Base-by-base conservation (phyloP, 352 stramenopile genomes). In the Phytophthora sp. region DNA sequence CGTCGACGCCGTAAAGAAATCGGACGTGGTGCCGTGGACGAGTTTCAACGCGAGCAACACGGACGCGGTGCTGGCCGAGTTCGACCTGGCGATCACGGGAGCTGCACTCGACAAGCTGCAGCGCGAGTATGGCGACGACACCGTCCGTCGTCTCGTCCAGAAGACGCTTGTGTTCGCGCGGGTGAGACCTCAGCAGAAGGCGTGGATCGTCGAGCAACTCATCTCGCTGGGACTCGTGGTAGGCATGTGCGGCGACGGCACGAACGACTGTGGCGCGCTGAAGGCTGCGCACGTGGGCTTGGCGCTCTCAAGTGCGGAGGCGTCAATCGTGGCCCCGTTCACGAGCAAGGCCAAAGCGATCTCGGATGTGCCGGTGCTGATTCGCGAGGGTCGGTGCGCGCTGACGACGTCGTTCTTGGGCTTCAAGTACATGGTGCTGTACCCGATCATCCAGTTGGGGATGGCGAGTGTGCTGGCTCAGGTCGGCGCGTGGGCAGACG, bases 271-370 rank as follows among this genome's bases (percentile, higher is more conserved):
- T 53, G 87, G 89, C 11, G 87, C 87, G 3, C 46, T 97, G 8
- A 94, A 92, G 50, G 75, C 81, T 13, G 90, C 90, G 8, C 90
- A 97, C 53, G 83, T 95, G 3, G 90, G 90, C 0, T 56, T 97
- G 30, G 88, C 91, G 17, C 67, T 97, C 4, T 94, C 82, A 10
- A 79, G 81, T 50, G 83, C 88, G 1, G 89, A 97, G 53, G 91
- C 89, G 1, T 95, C 83, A 28, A 84, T 91, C 30, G 87, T 97
- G 31, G 72, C 89, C 26, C 89, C 89, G 21, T 97, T 97, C 61
- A 97, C 91, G 5, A 96, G 83, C 59, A 79, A 92, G 32, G 71
- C 83, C 26, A 96, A 96, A 50, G 69, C 54, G 7, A 89, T 97
- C 31, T 66, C 60, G 32, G 83, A 87, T 54, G 87, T 97, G 11